These are phyloP conservation scores for Balakata baccata DNA, from an alignment of 345 rosid genomes.

Conservation along the genomic window DNA sequence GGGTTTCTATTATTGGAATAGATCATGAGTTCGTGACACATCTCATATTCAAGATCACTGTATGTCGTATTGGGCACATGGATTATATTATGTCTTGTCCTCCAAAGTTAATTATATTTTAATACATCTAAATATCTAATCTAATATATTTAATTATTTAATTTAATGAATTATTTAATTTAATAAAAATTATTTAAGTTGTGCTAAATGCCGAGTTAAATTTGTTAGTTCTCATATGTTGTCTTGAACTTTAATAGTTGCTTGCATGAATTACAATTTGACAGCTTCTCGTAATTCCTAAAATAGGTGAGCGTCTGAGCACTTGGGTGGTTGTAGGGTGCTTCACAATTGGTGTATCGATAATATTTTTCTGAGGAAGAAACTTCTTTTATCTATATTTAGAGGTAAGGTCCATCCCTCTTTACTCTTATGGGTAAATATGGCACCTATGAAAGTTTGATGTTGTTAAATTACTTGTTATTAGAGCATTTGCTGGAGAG, in stretches of 20 bases:
- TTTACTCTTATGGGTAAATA: constrained; percentile 9
- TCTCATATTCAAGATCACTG: no score
- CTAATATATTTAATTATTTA: no score
- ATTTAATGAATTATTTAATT: no score
- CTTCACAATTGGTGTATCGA: constrained; percentile 81
- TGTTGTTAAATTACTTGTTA: constrained; percentile 11
- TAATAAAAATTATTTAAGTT: no score
- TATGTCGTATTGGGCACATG: no score
- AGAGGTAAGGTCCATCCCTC: constrained; percentile 24
- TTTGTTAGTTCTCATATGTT: background rate
- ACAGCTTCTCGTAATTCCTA: constrained; percentile 19
- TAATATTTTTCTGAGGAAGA: constrained; percentile 65
- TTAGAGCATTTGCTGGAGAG: no score
- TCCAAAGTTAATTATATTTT: no score
- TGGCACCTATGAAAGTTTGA: constrained; percentile 6
- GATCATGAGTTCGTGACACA: no score
- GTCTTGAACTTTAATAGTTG: constrained; percentile 1
- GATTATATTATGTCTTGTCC: no score
- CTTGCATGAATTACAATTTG: constrained; percentile 11
- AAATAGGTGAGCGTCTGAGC: constrained; percentile 85
- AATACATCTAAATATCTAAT: no score
- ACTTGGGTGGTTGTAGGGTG: constrained; percentile 95
- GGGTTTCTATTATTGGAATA: no score
- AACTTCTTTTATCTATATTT: constrained; percentile 11
- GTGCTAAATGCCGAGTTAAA: background rate